Evolutionary conservation across 257 asterid genomes (phyloP).

Genomic region (Rauvolfia tetraphylla): DNA sequence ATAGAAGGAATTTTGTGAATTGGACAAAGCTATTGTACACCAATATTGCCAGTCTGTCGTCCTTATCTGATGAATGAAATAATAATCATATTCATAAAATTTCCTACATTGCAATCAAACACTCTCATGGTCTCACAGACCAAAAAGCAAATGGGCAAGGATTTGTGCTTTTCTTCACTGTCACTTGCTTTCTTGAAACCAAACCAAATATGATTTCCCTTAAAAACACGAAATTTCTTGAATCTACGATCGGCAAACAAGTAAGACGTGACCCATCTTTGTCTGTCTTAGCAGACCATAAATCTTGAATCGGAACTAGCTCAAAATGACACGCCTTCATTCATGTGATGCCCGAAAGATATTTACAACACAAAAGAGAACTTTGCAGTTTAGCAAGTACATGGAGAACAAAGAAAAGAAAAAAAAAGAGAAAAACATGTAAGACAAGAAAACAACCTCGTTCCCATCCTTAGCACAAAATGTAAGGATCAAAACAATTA

Average conservation of each 20-base stretch:
- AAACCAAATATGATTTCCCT: background rate
- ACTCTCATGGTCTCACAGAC: constrained; percentile 12
- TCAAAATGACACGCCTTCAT: constrained; percentile 1
- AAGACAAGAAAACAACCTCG: background rate
- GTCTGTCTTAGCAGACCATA: background rate
- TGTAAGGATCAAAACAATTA: background rate
- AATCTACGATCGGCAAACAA: background rate
- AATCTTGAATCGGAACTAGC: background rate
- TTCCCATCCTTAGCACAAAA: background rate
- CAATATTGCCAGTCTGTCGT: constrained; percentile 29
- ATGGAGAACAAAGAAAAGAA: background rate
- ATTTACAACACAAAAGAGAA: constrained; percentile 11
- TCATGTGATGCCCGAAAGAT: constrained; percentile 9
- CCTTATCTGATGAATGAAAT: constrained; percentile 26
- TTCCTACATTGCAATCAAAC: constrained; percentile 21
- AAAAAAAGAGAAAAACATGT: too few relatives aligned
- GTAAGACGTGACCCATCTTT: constrained; percentile 8
- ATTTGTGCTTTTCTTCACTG: constrained; percentile 16
- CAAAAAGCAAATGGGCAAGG: constrained; percentile 1
- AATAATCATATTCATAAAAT: constrained; percentile 4
- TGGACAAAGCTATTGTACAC: constrained; percentile 19
- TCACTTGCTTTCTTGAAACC: constrained; percentile 29
- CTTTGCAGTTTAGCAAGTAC: constrained; percentile 4
- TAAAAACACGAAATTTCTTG: constrained; percentile 5
- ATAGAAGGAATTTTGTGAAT: constrained; percentile 11